Evolutionary conservation across 2,329 filamentous ascomycete genomes (phyloP).

Genomic region (Zopfia rhizophila): DNA sequence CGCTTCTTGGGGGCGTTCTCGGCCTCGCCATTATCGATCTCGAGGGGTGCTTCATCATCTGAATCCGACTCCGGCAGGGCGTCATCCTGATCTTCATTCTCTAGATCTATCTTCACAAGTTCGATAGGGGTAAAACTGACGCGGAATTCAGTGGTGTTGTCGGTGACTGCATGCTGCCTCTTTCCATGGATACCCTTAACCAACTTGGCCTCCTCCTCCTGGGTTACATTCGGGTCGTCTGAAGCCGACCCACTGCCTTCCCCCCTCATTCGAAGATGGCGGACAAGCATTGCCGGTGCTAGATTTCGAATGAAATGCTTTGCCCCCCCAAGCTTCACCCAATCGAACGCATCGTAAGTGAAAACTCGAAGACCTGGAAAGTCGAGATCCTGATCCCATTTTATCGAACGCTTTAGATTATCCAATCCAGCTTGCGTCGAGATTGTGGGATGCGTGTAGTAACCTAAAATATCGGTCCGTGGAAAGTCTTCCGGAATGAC

Average conservation of each 20-base stretch:
- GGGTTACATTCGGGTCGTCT: conserved; percentile 49
- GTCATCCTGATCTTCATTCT: conserved; percentile 77
- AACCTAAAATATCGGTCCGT: conserved; percentile 78
- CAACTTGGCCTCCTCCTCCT: conserved; percentile 63
- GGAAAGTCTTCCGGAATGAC: conserved; percentile 85
- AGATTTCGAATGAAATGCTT: conserved; percentile 85
- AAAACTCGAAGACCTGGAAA: conserved; percentile 76
- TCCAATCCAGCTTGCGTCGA: conserved; percentile 70
- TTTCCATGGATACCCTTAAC: conserved; percentile 74
- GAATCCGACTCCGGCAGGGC: conserved; percentile 59
- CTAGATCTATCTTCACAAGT: conserved; percentile 81
- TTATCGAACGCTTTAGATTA: conserved; percentile 63
- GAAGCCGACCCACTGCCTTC: conserved; percentile 27
- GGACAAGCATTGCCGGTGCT: conserved; percentile 77
- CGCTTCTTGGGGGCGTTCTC: conserved; percentile 59
- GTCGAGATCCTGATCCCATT: conserved; percentile 73
- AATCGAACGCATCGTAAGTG: conserved; percentile 83
- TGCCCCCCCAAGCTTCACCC: conserved; percentile 81
- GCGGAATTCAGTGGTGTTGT: conserved; percentile 79
- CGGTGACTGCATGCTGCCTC: conserved; percentile 77
- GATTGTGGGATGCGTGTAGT: conserved; percentile 88
- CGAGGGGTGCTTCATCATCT: conserved; percentile 30
- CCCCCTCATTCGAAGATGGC: conserved; percentile 60
- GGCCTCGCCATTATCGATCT: conserved; percentile 44
- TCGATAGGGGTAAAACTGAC: conserved; percentile 80